Conservation (phyloP, 1,139 yeast species). For the Suhomyces kunorum region DNA sequence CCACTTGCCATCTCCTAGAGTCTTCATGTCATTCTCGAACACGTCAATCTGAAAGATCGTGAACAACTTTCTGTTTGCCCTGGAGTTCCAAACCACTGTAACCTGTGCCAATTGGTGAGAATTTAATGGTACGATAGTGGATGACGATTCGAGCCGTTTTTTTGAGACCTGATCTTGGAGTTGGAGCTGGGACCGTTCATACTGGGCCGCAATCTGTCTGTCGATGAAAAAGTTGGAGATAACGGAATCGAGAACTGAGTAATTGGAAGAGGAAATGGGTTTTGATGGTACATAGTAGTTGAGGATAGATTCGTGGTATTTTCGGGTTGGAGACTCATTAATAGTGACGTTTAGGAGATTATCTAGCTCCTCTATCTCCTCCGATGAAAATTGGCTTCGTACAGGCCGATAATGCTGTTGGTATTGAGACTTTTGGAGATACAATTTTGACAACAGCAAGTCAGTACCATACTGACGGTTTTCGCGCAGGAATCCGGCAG, state of each 20-base stretch:
- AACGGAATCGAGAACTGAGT: constrained; percentile 17
- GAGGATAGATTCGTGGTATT: constrained; percentile 15
- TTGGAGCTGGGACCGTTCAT: constrained; percentile 11
- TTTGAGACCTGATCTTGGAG: constrained; percentile 12
- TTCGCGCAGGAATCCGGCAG: background rate
- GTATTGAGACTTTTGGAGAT: constrained; percentile 15
- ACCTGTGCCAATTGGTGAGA: constrained; percentile 24
- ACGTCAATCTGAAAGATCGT: constrained; percentile 56
- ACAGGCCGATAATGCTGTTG: constrained; percentile 16
- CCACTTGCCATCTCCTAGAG: constrained; percentile 76
- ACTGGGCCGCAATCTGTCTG: constrained; percentile 13
- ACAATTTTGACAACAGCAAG: constrained; percentile 12
- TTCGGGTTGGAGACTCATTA: constrained; percentile 8
- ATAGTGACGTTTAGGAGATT: constrained; percentile 7
- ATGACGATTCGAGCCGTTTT: constrained; percentile 10
- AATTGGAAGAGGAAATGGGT: constrained; percentile 14
- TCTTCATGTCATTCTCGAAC: constrained; percentile 63
- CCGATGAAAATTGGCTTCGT: background rate
- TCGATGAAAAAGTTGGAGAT: constrained; percentile 18
- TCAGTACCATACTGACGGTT: constrained; percentile 18
- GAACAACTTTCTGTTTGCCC: constrained; percentile 22
- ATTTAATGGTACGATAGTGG: constrained; percentile 14
- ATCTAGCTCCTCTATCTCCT: constrained; percentile 3
- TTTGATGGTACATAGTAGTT: constrained; percentile 15
- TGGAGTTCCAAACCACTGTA: constrained; percentile 26